These are phyloP conservation scores for Pichia norvegensis DNA, from an alignment of 1,139 yeast species.

Conservation along the genomic window DNA sequence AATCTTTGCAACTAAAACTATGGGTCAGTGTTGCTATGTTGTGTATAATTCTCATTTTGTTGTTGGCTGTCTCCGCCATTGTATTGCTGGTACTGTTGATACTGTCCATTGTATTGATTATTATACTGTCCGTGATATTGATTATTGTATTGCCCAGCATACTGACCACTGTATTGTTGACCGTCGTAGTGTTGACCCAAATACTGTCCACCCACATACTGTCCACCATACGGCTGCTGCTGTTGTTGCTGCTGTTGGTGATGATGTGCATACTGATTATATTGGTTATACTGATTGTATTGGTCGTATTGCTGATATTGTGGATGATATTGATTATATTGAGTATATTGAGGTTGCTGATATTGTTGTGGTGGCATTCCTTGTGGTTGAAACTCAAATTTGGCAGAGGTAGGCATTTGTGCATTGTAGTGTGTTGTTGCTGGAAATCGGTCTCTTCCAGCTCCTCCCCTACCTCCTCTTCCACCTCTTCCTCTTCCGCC, in stretches of 20 bases:
- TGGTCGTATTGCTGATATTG: slow-evolving; percentile 1
- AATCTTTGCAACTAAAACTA: neutral
- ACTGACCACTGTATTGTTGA: slow-evolving; percentile 1
- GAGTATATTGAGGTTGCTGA: neutral
- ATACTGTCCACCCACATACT: neutral
- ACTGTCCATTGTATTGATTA: neutral
- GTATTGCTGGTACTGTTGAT: neutral
- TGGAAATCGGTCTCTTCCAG: slow-evolving; percentile 7
- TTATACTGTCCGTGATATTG: slow-evolving; percentile 1
- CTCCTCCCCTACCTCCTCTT: slow-evolving; percentile 30
- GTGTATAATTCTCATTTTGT: neutral
- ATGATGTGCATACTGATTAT: neutral
- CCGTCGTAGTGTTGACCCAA: neutral
- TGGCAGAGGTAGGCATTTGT: neutral
- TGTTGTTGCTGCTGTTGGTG: neutral
- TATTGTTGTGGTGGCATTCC: neutral
- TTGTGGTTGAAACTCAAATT: neutral
- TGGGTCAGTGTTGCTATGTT: neutral
- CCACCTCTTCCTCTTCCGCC: slow-evolving; percentile 18
- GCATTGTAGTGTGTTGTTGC: neutral
- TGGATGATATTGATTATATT: neutral
- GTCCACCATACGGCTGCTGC: neutral
- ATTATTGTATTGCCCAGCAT: neutral
- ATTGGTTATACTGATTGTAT: slow-evolving; percentile 1
- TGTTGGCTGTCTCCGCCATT: neutral